These are phyloP conservation scores for Dactylellina sp. DNA, from an alignment of 2,329 filamentous ascomycete genomes.

Conservation along the genomic window DNA sequence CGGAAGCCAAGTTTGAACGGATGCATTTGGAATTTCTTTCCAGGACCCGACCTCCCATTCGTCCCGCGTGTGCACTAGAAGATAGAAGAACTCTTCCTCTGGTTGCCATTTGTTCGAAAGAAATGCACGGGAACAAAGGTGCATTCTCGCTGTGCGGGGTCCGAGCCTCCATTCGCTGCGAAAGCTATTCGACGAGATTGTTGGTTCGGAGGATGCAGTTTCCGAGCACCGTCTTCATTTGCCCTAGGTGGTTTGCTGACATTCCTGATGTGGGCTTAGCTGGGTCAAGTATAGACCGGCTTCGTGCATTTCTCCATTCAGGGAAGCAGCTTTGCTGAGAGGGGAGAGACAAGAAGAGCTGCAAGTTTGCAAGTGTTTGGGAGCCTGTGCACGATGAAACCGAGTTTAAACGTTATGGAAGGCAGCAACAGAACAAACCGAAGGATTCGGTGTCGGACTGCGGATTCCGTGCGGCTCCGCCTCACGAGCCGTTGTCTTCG, in stretches of 20 bases:
- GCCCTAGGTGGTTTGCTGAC: slow-evolving; percentile 31
- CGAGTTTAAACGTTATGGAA: slow-evolving; percentile 14
- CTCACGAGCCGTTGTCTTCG: neutral
- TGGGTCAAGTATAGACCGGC: slow-evolving; percentile 49
- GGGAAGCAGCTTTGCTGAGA: neutral
- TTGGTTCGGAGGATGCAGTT: slow-evolving; percentile 42
- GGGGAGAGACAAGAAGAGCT: neutral
- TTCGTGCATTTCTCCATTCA: slow-evolving; percentile 24
- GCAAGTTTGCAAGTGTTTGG: slow-evolving; percentile 1
- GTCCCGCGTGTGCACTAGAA: slow-evolving; percentile 25
- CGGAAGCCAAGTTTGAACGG: slow-evolving; percentile 32
- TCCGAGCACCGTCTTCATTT: slow-evolving; percentile 39
- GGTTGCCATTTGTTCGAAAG: slow-evolving; percentile 2
- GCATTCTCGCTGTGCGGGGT: slow-evolving; percentile 49
- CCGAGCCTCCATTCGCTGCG: slow-evolving; percentile 34
- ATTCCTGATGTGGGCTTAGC: slow-evolving; percentile 48
- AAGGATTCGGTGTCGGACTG: slow-evolving; percentile 41
- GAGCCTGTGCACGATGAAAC: neutral
- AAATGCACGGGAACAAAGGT: slow-evolving; percentile 6
- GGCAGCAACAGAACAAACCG: slow-evolving; percentile 4
- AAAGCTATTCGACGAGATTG: neutral
- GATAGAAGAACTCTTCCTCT: neutral
- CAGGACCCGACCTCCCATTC: slow-evolving; percentile 28
- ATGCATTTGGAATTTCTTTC: slow-evolving; percentile 57
- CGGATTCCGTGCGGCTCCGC: slow-evolving; percentile 33